A percentile compares a stretch with the other conserved stretches of the same genome.
Evolutionary conservation across 2,329 filamentous ascomycete genomes (phyloP).

Genomic region (Aspergillus caelatus): DNA sequence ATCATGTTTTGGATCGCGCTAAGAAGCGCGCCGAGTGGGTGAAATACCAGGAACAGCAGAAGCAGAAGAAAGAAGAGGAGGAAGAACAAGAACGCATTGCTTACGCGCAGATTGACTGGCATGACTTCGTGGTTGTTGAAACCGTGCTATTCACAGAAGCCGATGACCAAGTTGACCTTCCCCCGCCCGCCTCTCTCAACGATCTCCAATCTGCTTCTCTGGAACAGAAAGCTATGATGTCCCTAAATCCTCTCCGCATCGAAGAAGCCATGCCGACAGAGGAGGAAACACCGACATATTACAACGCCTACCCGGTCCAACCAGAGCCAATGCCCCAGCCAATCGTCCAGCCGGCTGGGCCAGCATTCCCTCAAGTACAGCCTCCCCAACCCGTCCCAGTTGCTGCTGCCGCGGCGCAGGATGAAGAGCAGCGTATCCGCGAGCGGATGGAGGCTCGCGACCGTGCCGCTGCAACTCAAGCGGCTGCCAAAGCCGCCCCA

Average conservation of each 20-base stretch:
- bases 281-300: conserved; percentile 59
- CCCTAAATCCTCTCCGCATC: conserved; percentile 79
- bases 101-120: conserved; percentile 93
- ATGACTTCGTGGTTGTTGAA: conserved; percentile 94
- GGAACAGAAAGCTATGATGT: conserved; percentile 91
- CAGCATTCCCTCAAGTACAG: conserved; percentile 35
- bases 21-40: conserved; percentile 86
- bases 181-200: conserved; percentile 83
- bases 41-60: conserved; percentile 81
- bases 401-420: conserved; percentile 43
- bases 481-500: conserved; percentile 70
- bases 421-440: conserved; percentile 65
- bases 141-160: conserved; percentile 89
- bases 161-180: conserved; percentile 83
- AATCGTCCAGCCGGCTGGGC: conserved; percentile 22
- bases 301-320: conserved; percentile 50
- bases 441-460: conserved; percentile 58
- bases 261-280: conserved; percentile 93
- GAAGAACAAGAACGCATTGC: conserved; percentile 76
- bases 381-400: conserved; percentile 37
- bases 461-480: conserved; percentile 74
- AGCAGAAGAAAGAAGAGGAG: conserved; percentile 84
- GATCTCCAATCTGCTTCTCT: conserved; percentile 93
- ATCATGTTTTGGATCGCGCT: conserved; percentile 75
- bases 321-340: conserved; percentile 41